phyloP scores from a whole-genome alignment of 208 protist species.

The Acanthamoeba triangularis region DNA sequence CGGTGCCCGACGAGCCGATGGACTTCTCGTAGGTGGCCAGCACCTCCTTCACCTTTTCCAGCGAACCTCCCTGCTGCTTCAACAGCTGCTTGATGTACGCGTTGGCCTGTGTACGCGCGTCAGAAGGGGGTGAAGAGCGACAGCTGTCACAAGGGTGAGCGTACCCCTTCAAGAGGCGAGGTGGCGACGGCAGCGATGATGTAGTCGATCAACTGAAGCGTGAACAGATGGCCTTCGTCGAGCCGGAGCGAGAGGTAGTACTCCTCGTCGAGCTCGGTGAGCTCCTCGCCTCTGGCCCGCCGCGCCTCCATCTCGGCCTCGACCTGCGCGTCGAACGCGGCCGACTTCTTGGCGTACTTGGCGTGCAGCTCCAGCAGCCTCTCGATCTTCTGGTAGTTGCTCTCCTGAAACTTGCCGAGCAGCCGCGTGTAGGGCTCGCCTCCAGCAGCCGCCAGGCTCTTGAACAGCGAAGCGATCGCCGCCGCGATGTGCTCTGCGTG shows the following conservation, averaged over 20 bases:
- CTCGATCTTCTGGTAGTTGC: conserved; percentile 87
- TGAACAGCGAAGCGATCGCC: conserved; percentile 82
- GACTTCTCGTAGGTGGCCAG: conserved; percentile 15
- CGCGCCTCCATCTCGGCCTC: conserved; percentile 39
- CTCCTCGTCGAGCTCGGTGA: conserved; percentile 79
- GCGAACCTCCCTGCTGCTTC: conserved; percentile 29
- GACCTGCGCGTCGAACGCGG: conserved; percentile 55
- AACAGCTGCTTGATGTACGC: conserved; percentile 64
- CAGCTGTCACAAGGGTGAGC: not conserved
- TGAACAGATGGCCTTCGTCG: conserved; percentile 84
- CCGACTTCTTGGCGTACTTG: conserved; percentile 80
- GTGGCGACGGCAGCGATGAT: conserved; percentile 74
- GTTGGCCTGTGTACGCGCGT: not conserved
- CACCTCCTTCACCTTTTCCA: conserved; percentile 49
- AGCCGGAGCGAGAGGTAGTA: conserved; percentile 79
- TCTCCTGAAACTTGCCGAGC: conserved; percentile 88
- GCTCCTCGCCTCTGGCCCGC: conserved; percentile 66
- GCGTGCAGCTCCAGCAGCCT: conserved; percentile 83
- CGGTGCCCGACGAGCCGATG: not conserved
- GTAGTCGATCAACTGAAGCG: conserved; percentile 82
- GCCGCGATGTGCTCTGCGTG: conserved; percentile 82
- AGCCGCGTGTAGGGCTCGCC: conserved; percentile 74
- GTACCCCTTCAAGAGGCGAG: conserved; percentile 45
- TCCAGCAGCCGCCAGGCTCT: conserved; percentile 58
- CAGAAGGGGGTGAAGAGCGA: not conserved